Base-by-base conservation (phyloP, 441 rosid genomes). In the Bocquillonia castaneifolia region DNA sequence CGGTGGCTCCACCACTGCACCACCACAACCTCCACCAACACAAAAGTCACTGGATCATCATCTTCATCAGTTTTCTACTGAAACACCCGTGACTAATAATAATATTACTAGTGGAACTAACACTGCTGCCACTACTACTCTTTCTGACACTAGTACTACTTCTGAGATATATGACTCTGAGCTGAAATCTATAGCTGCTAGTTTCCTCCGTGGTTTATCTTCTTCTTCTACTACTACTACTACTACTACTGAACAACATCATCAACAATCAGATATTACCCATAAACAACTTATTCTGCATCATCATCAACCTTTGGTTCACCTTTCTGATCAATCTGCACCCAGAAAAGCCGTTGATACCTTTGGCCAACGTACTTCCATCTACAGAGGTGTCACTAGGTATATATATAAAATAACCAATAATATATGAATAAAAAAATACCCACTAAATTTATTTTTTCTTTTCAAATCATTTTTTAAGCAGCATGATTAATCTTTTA, bases 321-420 rank as follows among this genome's bases (percentile, higher is more conserved):
- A 67, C 3, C 14, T 42, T 5, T 47, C 81, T 32, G 88, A 83
- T 7, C 54, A 50, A 54, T 71, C 71, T 37, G 56, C 84, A 17
- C 78, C 86, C 1, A 87, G 83, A 62, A 91, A 86, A 81, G 65
- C 85, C 51, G 76, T 56, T 1, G 97, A 93, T 40, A 87, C 86
- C 48, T 89, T 88, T 20, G 97, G 99, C 53, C 99, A 93, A 69
- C 93, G 97, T 20, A 93, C 99, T 47, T 91, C 99, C 17, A 83
- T 91, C 61, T 91, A 86, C 80, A 77, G 99, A 50, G 99, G 99
- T 5, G 99, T 93, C 53, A 93, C 99, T 25, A 82, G 96, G 98
- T 93, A 67, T 18, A 14, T 1, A 6, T 10, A 47, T 7, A 40
- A 42, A 3, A 17, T 26, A 48, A n/a, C n/a, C 39, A 23, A 8